Evolutionary conservation across 495 filamentous ascomycete species (phyloP).

Genomic region (Neurospora pannonica): DNA sequence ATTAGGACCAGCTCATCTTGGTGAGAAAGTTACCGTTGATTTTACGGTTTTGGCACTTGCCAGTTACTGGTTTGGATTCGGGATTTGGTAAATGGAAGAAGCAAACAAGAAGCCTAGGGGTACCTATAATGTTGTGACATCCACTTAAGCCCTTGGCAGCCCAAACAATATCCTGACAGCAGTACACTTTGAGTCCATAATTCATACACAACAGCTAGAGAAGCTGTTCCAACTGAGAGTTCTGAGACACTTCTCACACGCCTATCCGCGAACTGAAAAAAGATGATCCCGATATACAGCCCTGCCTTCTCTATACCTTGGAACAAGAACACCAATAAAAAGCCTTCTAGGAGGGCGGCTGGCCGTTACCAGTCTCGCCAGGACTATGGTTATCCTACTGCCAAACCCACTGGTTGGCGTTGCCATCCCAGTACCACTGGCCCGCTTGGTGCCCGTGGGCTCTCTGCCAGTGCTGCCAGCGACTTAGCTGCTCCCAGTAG

Average conservation of each 20-base stretch:
- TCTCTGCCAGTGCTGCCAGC: not conserved
- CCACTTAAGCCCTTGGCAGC: not conserved
- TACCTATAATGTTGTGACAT: not conserved
- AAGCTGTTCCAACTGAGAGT: not conserved
- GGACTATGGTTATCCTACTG: not conserved
- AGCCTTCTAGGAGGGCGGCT: not conserved
- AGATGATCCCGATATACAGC: not conserved
- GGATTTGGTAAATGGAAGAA: not conserved
- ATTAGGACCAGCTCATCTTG: not conserved
- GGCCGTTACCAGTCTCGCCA: not conserved
- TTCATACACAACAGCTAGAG: not conserved
- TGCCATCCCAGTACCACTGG: not conserved
- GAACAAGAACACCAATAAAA: not conserved
- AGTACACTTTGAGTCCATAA: not conserved
- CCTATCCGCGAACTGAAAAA: not conserved
- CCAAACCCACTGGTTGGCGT: not conserved
- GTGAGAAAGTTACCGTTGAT: not conserved
- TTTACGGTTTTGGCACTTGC: not conserved
- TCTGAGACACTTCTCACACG: not conserved
- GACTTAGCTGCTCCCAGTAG: not conserved
- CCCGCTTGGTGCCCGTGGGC: not conserved
- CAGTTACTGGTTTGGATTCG: not conserved
- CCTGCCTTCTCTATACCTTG: not conserved
- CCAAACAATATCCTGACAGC: not conserved
- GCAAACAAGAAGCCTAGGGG: not conserved